These are phyloP conservation scores for Aspergillus cejpii DNA, from an alignment of 2,329 filamentous ascomycete species.

Conservation along the genomic window DNA sequence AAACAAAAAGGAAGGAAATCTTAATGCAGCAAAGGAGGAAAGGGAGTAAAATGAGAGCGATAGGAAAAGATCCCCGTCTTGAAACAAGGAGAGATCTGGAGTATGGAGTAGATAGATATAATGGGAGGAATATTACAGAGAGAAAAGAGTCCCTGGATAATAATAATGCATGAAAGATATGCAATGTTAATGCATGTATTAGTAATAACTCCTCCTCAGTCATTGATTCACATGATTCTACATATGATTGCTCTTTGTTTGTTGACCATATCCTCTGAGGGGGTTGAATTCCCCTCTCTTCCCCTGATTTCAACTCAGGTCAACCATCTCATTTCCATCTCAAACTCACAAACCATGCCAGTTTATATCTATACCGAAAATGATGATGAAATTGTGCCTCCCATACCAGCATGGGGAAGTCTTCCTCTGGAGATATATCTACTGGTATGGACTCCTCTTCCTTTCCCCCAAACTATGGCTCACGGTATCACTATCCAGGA, in stretches of 20 bases:
- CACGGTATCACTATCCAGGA: background rate
- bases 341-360: background rate
- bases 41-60: constrained; percentile 3
- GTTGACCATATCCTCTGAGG: no score
- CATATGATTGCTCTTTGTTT: no score
- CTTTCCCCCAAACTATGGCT: background rate
- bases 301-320: no score
- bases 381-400: background rate
- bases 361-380: background rate
- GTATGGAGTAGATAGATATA: constrained; percentile 2
- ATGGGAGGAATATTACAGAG: no score
- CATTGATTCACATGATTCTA: no score
- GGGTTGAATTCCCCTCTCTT: no score
- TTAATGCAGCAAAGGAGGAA: constrained; percentile 2
- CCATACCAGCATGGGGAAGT: background rate
- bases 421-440: background rate
- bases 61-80: background rate
- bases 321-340: no score
- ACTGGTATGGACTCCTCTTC: background rate
- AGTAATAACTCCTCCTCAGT: no score
- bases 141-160: no score
- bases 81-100: no score
- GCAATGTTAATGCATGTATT: no score
- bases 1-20: constrained; percentile 6
- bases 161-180: no score